Percentiles rank a stretch among this genome's conserved stretches.
phyloP scores from a whole-genome alignment of 352 stramenopile genomes.

The Globisporangium megalacanthum region DNA sequence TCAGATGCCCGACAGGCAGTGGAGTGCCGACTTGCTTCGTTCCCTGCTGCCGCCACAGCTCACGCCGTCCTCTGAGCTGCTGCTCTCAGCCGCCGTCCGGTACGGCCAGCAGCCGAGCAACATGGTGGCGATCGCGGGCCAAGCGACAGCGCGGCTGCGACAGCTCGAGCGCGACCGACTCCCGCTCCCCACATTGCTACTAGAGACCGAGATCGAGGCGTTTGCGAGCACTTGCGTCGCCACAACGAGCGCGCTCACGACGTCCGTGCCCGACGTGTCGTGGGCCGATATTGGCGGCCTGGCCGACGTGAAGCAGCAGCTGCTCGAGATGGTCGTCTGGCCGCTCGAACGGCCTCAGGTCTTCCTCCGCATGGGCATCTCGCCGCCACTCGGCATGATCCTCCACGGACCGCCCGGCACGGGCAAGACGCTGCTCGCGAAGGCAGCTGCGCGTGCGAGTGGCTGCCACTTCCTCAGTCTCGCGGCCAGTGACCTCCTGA shows the following conservation, averaged over 20 bases:
- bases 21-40: slow-evolving; percentile 38
- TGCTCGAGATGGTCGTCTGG: slow-evolving; percentile 86
- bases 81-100: slow-evolving; percentile 57
- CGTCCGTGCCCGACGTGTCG: slow-evolving; percentile 50
- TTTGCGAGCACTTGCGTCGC: slow-evolving; percentile 38
- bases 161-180: not conserved
- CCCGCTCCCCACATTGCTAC: not conserved
- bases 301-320: slow-evolving; percentile 59
- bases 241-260: slow-evolving; percentile 22
- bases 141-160: slow-evolving; percentile 17
- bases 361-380: slow-evolving; percentile 77
- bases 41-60: slow-evolving; percentile 28
- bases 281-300: slow-evolving; percentile 79
- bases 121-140: slow-evolving; percentile 45
- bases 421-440: slow-evolving; percentile 85
- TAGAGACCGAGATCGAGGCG: slow-evolving; percentile 41
- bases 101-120: slow-evolving; percentile 79
- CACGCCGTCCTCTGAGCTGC: slow-evolving; percentile 1
- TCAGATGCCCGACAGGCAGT: slow-evolving; percentile 56
- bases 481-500: slow-evolving; percentile 73
- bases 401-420: slow-evolving; percentile 76
- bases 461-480: slow-evolving; percentile 84
- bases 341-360: slow-evolving; percentile 74
- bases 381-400: slow-evolving; percentile 69
- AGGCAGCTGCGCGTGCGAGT: slow-evolving; percentile 67